Base-by-base conservation (phyloP, 768 basidiomycete genomes). In the Daedaleopsis sinensis region DNA sequence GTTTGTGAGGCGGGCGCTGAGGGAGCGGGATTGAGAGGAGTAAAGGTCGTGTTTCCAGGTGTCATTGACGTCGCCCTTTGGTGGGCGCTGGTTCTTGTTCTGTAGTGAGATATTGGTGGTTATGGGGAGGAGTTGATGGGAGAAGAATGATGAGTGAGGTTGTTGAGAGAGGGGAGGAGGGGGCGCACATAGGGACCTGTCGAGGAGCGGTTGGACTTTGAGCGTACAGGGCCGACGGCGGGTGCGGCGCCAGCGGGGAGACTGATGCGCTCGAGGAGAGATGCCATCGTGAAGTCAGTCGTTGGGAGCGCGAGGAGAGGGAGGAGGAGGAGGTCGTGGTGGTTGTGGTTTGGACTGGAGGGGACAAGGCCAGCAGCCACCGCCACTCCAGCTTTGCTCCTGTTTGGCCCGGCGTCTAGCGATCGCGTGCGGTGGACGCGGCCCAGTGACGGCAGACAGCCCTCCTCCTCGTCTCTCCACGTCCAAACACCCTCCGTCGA, bases 31-130 rank as follows among this genome's bases (percentile, higher is more conserved):
- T n/a, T 65, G 60, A 11, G 53, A 35, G 54, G 38, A 52, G 66
- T 76, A 91, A 55, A 91, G 73, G 72, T 91, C 90, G 67, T 91
- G 90, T 43, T 87, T 80, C 90, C 90, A 91, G 43, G 77, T 78
- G 19, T 80, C 78, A 64, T 91, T 85, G 43, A 84, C 69, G 68
- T 91, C 83, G 71, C 87, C 87, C 70, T 87, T 89, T 36, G 86
- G 80, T 42, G 80, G 73, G 52, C 86, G 84, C 63, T 76, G 79
- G 72, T 85, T 78, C 36, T 74, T 74, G 55, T 52, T 68, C 78
- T 68, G 49, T 59, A 13, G 21, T 32, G 27, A 32, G 27, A 32
- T 32, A n/a, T 32, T 32, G 43, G 43, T 44, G 3, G 43, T 44
- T 52, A 58, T 18, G 43, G n/a, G 23, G 62, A 18, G 43, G 44